Conservation (phyloP, 352 stramenopile species). For the Pythium coloratum region DNA sequence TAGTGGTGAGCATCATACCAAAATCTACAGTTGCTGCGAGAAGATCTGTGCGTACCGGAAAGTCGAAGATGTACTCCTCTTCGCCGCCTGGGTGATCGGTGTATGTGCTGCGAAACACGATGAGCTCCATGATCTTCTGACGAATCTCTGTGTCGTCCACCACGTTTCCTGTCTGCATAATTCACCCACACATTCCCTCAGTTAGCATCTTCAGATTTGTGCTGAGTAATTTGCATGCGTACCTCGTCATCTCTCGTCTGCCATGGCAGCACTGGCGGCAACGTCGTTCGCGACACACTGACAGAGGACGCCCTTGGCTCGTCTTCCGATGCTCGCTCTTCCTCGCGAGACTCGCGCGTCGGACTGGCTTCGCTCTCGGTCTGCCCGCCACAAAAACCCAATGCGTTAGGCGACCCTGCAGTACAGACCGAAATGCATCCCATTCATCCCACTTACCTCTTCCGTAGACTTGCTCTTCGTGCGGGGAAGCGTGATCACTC, state of each 20-base stretch:
- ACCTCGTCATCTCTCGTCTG: slow-evolving; percentile 36
- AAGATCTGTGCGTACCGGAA: slow-evolving; percentile 30
- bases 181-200: not conserved
- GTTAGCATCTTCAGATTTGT: not conserved
- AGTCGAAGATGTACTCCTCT: slow-evolving; percentile 66
- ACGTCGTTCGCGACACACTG: slow-evolving; percentile 9
- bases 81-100: slow-evolving; percentile 56
- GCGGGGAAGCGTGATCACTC: slow-evolving; percentile 16
- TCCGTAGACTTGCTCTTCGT: slow-evolving; percentile 6
- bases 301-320: not conserved
- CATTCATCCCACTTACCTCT: not conserved
- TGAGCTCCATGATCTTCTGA: slow-evolving; percentile 61
- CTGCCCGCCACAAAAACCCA: no score
- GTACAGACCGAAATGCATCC: no score
- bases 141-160: slow-evolving; percentile 40
- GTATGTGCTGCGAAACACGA: slow-evolving; percentile 63
- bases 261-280: slow-evolving; percentile 44
- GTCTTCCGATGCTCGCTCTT: not conserved
- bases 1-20: not conserved
- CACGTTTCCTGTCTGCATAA: slow-evolving; percentile 28
- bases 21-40: no score
- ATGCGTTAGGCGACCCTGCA: no score
- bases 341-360: slow-evolving; percentile 8
- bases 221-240: no score
- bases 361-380: slow-evolving; percentile 31